Evolutionary conservation across 805 yeast genomes (phyloP).

Genomic region (Metschnikowia peoriensis): DNA sequence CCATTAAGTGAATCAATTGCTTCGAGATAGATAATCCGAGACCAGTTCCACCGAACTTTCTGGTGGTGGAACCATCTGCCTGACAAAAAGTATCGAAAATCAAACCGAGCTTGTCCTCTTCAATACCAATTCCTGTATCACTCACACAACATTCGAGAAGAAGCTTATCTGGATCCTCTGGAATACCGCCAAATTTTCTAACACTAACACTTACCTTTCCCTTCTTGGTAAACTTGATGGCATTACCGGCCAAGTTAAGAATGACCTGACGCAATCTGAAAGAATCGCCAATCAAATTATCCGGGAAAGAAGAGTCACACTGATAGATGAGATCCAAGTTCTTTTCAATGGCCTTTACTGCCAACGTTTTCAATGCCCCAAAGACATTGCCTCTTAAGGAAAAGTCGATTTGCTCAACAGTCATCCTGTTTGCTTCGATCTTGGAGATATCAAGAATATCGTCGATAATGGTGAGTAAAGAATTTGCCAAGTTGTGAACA

Average conservation of each 20-base stretch:
- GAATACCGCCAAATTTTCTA: conserved; percentile 44
- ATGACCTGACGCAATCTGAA: conserved; percentile 86
- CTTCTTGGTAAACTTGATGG: conserved; percentile 79
- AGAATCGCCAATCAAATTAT: conserved; percentile 82
- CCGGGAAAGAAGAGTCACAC: conserved; percentile 86
- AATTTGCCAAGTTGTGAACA: conserved; percentile 84
- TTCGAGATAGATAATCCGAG: conserved; percentile 85
- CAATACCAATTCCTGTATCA: conserved; percentile 90
- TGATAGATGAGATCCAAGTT: conserved; percentile 76
- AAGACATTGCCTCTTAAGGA: conserved; percentile 83
- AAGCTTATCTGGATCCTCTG: conserved; percentile 42
- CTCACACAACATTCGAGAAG: conserved; percentile 79
- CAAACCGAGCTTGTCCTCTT: conserved; percentile 76
- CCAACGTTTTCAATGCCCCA: conserved; percentile 85
- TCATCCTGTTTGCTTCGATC: conserved; percentile 92
- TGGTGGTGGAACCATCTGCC: conserved; percentile 90
- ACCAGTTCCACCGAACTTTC: conserved; percentile 93
- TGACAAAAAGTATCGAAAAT: conserved; percentile 90
- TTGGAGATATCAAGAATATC: conserved; percentile 90
- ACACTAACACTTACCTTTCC: conserved; percentile 82
- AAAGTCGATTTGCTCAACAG: conserved; percentile 85
- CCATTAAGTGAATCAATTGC: conserved; percentile 85
- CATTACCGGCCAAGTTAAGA: conserved; percentile 83
- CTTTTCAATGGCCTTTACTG: conserved; percentile 86
- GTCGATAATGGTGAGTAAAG: conserved; percentile 81